These are phyloP conservation scores for Anthracocystis walkeri DNA, from an alignment of 1,284 basidiomycete species.

Conservation along the genomic window DNA sequence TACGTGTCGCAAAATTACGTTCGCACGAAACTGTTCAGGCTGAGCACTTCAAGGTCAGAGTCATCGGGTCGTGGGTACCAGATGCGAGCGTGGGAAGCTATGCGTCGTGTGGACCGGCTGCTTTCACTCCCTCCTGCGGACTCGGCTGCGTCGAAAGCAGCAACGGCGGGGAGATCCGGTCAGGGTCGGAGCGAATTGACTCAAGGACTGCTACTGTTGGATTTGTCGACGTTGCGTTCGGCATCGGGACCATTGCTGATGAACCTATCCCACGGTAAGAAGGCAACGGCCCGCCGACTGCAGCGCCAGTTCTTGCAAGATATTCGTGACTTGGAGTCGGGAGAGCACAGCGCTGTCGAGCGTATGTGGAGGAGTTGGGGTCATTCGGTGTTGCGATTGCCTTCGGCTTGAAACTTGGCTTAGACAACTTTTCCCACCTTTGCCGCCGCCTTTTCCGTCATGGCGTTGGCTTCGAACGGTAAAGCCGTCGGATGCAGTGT, in stretches of 20 bases:
- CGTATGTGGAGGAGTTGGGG: slow-evolving; percentile 91
- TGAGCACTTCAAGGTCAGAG: slow-evolving; percentile 71
- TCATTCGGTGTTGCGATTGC: slow-evolving; percentile 29
- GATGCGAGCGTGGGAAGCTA: slow-evolving; percentile 70
- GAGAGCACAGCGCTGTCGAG: slow-evolving; percentile 74
- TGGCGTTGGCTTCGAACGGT: no score
- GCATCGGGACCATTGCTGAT: slow-evolving; percentile 69
- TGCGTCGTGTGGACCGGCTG: slow-evolving; percentile 70
- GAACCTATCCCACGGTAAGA: slow-evolving; percentile 32
- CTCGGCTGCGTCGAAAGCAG: neutral
- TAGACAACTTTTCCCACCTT: neutral
- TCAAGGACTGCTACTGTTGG: slow-evolving; percentile 80
- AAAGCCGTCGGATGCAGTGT: no score
- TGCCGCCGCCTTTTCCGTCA: no score
- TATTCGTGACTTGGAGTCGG: slow-evolving; percentile 82
- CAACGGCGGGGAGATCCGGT: neutral
- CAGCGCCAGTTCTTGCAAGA: slow-evolving; percentile 85
- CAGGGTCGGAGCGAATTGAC: slow-evolving; percentile 69
- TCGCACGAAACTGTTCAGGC: slow-evolving; percentile 74
- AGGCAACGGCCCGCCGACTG: slow-evolving; percentile 71
- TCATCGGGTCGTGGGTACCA: slow-evolving; percentile 69
- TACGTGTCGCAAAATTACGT: slow-evolving; percentile 73
- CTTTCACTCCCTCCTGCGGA: slow-evolving; percentile 53
- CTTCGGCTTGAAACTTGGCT: slow-evolving; percentile 3
- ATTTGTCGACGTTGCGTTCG: slow-evolving; percentile 77